These are phyloP conservation scores for Xylariales sp. DNA, from an alignment of 2,329 filamentous ascomycete genomes.

Conservation along the genomic window DNA sequence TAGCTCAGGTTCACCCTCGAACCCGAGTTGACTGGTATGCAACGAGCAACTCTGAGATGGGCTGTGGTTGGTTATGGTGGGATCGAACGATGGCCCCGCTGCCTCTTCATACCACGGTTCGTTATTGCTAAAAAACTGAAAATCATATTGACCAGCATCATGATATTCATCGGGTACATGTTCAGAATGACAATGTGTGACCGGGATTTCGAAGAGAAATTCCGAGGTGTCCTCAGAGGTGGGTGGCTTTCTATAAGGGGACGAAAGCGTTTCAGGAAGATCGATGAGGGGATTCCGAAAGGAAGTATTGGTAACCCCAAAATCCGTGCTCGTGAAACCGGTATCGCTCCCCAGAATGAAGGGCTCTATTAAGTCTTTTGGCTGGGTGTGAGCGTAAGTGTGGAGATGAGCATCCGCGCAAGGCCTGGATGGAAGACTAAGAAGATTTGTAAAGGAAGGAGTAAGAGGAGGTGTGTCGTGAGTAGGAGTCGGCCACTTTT, in stretches of 20 bases:
- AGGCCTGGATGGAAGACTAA: constrained; percentile 30
- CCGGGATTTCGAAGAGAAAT: constrained; percentile 6
- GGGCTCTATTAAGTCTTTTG: constrained; percentile 16
- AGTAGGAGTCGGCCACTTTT: constrained; percentile 23
- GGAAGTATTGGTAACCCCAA: constrained; percentile 24
- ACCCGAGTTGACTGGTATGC: not conserved
- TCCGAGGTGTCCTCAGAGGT: constrained; percentile 2
- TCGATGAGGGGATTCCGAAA: constrained; percentile 21
- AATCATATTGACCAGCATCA: constrained; percentile 12
- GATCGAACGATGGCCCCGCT: constrained; percentile 5
- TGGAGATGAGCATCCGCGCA: constrained; percentile 30
- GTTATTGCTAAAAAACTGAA: constrained; percentile 5
- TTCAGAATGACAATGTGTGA: constrained; percentile 19
- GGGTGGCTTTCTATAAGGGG: constrained; percentile 19
- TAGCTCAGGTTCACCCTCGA: constrained; percentile 1
- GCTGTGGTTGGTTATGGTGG: not conserved
- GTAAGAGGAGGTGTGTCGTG: constrained; percentile 8
- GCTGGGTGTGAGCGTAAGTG: constrained; percentile 14
- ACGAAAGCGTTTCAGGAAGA: constrained; percentile 10
- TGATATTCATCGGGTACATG: constrained; percentile 6
- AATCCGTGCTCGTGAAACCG: constrained; percentile 30
- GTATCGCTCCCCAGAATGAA: constrained; percentile 25
- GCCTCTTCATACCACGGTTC: constrained; percentile 25
- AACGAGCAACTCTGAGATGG: not conserved
- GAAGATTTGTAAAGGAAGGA: constrained; percentile 16